Evolutionary conservation across 768 basidiomycete genomes (phyloP).

Genomic region (Termitomyces sp.): DNA sequence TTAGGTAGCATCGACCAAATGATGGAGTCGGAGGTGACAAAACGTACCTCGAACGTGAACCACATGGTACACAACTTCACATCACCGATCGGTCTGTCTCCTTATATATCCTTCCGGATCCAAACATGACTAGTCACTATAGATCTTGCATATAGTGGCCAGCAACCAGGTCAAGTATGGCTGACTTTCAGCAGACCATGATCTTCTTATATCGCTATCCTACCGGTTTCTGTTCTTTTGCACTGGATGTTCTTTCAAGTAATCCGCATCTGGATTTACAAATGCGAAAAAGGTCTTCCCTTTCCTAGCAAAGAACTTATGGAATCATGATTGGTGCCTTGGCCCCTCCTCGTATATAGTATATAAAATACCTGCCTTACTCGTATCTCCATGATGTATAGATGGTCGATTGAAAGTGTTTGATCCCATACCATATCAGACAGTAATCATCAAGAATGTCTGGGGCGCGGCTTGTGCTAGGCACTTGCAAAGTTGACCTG

Average conservation of each 20-base stretch:
- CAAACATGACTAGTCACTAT: background rate
- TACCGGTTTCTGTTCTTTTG: background rate
- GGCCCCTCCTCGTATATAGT: too few relatives aligned
- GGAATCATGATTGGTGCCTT: too few relatives aligned
- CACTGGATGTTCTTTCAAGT: too few relatives aligned
- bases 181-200: conserved; percentile 28
- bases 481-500: too few relatives aligned
- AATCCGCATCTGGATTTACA: background rate
- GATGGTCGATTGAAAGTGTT: too few relatives aligned
- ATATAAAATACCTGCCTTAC: too few relatives aligned
- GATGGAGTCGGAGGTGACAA: conserved; percentile 36
- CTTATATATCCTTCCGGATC: background rate
- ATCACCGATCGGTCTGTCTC: conserved; percentile 60
- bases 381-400: too few relatives aligned
- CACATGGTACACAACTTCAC: conserved; percentile 59
- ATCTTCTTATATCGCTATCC: background rate
- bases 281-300: background rate
- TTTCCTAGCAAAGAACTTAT: background rate
- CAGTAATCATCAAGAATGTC: too few relatives aligned
- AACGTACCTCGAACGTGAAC: conserved; percentile 30
- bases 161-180: conserved; percentile 16
- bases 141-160: conserved; percentile 23
- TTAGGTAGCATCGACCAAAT: conserved; percentile 27
- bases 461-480: too few relatives aligned
- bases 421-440: too few relatives aligned